phyloP scores from a whole-genome alignment of 2,329 filamentous ascomycete species.

The Diaporthe sp. region DNA sequence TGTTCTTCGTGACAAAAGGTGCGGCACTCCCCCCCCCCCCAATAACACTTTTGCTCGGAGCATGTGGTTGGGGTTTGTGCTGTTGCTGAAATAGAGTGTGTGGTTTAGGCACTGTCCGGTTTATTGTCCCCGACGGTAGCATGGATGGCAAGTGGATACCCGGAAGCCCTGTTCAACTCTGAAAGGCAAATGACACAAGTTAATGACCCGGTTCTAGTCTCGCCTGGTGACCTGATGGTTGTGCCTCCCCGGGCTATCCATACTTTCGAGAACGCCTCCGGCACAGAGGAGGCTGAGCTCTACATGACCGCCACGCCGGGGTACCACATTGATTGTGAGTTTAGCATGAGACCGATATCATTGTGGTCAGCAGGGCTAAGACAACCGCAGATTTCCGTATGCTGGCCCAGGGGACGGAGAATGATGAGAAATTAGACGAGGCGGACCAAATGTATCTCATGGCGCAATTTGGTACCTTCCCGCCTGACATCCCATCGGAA shows the following conservation, averaged over 20 bases:
- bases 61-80: neutral
- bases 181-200: conserved; percentile 1
- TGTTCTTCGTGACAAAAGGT: conserved; percentile 50
- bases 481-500: conserved; percentile 39
- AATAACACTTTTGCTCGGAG: neutral
- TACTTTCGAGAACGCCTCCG: conserved; percentile 47
- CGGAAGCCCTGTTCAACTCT: neutral
- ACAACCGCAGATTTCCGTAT: conserved; percentile 47
- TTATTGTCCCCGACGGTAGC: conserved; percentile 46
- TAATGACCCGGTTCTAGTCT: conserved; percentile 36
- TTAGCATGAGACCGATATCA: neutral
- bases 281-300: conserved; percentile 46
- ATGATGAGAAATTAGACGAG: conserved; percentile 41
- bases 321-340: conserved; percentile 50
- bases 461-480: conserved; percentile 50
- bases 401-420: conserved; percentile 43
- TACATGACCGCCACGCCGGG: conserved; percentile 51
- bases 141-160: neutral
- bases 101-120: conserved; percentile 42
- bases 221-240: conserved; percentile 47
- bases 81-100: neutral
- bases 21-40: no score
- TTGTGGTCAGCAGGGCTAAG: neutral
- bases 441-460: conserved; percentile 46
- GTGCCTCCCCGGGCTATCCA: conserved; percentile 49